Evolutionary conservation across 2,329 filamentous ascomycete species (phyloP).

Genomic region (Monosporascus sp.): DNA sequence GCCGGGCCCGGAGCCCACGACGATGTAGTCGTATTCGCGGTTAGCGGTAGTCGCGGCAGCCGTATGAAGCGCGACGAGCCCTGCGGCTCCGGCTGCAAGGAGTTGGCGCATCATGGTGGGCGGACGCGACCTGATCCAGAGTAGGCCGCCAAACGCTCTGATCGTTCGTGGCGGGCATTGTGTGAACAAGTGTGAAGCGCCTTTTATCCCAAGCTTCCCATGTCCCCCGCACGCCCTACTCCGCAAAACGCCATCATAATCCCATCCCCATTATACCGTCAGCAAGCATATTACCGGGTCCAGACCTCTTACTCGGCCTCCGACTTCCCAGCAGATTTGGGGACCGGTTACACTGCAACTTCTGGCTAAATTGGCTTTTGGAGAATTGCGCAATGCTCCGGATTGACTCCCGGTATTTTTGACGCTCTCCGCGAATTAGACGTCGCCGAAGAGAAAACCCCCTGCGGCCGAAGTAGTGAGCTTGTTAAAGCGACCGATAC

Average conservation of each 20-base stretch:
- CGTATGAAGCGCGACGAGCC: neutral
- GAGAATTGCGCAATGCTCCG: neutral
- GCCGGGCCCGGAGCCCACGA: slow-evolving; percentile 53
- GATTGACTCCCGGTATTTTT: neutral
- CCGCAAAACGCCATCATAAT: neutral
- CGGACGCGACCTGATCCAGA: neutral
- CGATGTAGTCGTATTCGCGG: slow-evolving; percentile 30
- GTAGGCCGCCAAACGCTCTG: neutral
- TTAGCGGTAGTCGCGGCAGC: neutral
- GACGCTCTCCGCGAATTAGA: neutral
- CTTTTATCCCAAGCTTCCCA: neutral
- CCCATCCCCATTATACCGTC: neutral
- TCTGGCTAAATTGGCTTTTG: neutral
- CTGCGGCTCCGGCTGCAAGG: neutral
- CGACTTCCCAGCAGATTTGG: neutral
- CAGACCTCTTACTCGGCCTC: neutral
- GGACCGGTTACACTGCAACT: neutral
- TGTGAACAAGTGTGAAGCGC: neutral
- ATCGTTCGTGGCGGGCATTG: no score
- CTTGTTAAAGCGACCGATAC: neutral
- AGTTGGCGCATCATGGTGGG: neutral
- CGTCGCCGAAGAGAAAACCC: neutral
- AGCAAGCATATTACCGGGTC: neutral
- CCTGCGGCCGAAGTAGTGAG: neutral
- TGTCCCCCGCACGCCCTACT: neutral